These are phyloP conservation scores for Conidiobolus incongruus DNA, from an alignment of 371 early-diverging fungal species.

Conservation along the genomic window DNA sequence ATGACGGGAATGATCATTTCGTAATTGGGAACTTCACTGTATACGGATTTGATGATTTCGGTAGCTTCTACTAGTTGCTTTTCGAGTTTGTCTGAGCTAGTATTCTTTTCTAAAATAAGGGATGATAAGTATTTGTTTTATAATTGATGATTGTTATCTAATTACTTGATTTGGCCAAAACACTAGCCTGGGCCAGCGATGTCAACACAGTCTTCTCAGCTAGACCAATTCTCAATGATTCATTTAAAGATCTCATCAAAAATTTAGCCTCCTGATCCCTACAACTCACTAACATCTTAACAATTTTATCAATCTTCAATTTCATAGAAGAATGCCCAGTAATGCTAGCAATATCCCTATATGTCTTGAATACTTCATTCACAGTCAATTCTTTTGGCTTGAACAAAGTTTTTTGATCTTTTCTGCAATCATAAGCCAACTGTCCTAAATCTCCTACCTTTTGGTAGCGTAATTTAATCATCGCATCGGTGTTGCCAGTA, in stretches of 20 bases:
- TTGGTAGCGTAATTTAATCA: conserved; percentile 57
- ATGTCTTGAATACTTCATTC: conserved; percentile 55
- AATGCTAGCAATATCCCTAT: conserved; percentile 69
- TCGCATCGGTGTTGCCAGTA: conserved; percentile 47
- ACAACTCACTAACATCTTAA: conserved; percentile 59
- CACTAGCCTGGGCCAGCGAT: conserved; percentile 64
- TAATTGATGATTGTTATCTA: no score
- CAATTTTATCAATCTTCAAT: conserved; percentile 68
- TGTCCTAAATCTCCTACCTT: conserved; percentile 76
- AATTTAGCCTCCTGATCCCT: conserved; percentile 77
- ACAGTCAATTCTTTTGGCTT: conserved; percentile 63
- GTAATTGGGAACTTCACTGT: conserved; percentile 76
- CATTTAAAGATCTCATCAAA: conserved; percentile 62
- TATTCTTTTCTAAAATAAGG: conserved; percentile 12
- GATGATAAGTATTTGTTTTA: no score
- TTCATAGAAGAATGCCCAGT: conserved; percentile 62
- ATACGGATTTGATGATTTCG: conserved; percentile 67
- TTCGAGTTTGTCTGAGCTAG: conserved; percentile 21
- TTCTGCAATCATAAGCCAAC: conserved; percentile 31
- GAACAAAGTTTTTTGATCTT: conserved; percentile 49
- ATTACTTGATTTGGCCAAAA: conserved; percentile 17
- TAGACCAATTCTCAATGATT: conserved; percentile 91
- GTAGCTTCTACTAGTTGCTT: conserved; percentile 35
- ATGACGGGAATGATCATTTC: conserved; percentile 70
- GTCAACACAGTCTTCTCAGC: conserved; percentile 88